Evolutionary conservation across 148 eudicot species (phyloP), one percentile per base, ranked within the genome.

Genomic region (Salicornia ramosissima): DNA sequence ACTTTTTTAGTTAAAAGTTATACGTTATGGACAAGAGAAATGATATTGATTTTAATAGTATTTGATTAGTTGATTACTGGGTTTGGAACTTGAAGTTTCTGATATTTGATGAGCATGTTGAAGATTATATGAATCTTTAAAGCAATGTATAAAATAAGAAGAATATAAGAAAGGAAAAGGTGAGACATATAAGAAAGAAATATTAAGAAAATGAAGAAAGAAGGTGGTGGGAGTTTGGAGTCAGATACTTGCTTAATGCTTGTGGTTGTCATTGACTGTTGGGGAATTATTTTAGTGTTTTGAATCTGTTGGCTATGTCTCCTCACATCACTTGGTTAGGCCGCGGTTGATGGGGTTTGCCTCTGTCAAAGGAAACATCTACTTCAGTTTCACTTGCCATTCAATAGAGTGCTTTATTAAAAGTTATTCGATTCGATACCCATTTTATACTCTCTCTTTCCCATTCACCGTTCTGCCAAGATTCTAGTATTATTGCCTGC

Each of bases 281-380:
- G 30, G 63, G 68, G n/a, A 45, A 75, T 72, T 81, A 78, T 78
- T 85, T 84, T 84, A 87, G 80, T 81, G 69, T 75, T 74, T 11
- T 53, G 59, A 66, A 77, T 75, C 89, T 80, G 91, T 76, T 83
- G 82, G 77, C 67, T 70, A 56, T 89, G 97, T 91, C 88, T 80
- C 87, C 90, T 84, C 9, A 62, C 86, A 73, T 83, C 79, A 74
- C 82, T 79, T 67, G 82, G 75, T 76, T 40, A 22, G 49, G 75
- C 91, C 95, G 87, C 64, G 64, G 81, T 83, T 74, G 56, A 78
- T 81, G 97, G 87, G 86, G 83, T 80, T 82, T 88, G 97, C 92
- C 79, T 72, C 83, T 79, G 75, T 71, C 75, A 80, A 83, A 71
- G 96, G 88, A 80, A 87, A 88, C 92, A 88, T 28, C 62, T 76